Conservation (phyloP, 2,329 filamentous ascomycete genomes). For the Scedosporium boydii region DNA sequence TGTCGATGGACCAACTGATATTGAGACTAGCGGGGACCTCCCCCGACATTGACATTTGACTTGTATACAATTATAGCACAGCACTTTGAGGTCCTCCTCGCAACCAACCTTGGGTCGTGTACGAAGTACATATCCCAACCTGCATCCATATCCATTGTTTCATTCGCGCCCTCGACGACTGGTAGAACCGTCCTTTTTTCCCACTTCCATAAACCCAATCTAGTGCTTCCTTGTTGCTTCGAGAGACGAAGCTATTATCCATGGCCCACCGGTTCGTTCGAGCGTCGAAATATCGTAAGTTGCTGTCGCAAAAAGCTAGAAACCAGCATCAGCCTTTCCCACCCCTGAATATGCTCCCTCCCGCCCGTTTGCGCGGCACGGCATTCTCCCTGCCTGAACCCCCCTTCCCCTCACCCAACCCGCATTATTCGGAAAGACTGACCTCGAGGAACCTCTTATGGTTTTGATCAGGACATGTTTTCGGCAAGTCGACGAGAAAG, state of each 20-base stretch:
- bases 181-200: neutral
- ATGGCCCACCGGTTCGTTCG: constrained; percentile 59
- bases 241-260: neutral
- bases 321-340: neutral
- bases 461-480: constrained; percentile 72
- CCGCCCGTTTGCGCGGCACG: neutral
- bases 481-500: constrained; percentile 90
- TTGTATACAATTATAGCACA: no score
- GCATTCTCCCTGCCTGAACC: neutral
- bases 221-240: constrained; percentile 3
- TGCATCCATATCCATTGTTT: neutral
- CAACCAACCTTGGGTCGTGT: no score
- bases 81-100: no score
- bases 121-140: no score
- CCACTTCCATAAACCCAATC: neutral
- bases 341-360: constrained; percentile 1
- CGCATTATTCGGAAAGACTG: constrained; percentile 12
- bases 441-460: constrained; percentile 16
- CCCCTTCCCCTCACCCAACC: constrained; percentile 14
- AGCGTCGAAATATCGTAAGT: constrained; percentile 60
- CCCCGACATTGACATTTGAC: no score
- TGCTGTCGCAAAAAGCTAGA: constrained; percentile 1
- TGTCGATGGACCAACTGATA: no score
- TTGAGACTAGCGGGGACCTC: no score
- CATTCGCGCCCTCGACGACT: neutral